Base-by-base conservation (phyloP, 2,329 filamentous ascomycete genomes). In the Sporothrix sp. region DNA sequence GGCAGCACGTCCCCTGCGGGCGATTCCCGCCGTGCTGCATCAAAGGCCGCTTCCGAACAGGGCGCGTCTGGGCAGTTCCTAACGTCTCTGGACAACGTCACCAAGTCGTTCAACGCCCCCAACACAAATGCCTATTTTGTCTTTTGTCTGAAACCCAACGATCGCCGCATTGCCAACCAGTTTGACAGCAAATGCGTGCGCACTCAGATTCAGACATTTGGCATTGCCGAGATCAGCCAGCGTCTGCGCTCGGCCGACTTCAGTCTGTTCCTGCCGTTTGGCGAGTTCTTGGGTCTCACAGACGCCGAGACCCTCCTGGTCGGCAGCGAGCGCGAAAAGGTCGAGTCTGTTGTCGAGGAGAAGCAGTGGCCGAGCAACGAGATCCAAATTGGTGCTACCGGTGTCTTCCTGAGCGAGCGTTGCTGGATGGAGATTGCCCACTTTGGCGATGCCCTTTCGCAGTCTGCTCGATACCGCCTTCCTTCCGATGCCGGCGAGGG, bases 181-280 rank as follows among this genome's bases (percentile, higher is more conserved):
- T 98, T 97, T 60, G 93, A 98, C 66, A 96, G 89, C 76, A 97
- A 97, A 67, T 98, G 93, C 64, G 93, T 98, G 20, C 83, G 93
- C 4, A 87, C 86, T 10, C 93, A 98, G 64, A 79, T 98, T 1
- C 91, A 97, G 63, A 95, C 89, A 0, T 87, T 97, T 58, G 93
- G 93, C 28, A 95, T 98, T 61, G 90, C 90, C 1, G 93, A 98
- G 64, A 96, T 98, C 65, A 95, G 90, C 63, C 90, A 96, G 63
- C 79, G 93, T 18, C 75, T 98, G 35, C 81, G 90, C 45, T 91
- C 91, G 50, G 91, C 91, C 0, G 93, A 98, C 65, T 97, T 96
- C 70, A 95, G 87, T 63, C 71, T 97, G 32, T 98, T 98, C 71
- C 70, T 98, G 57, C 93, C 93, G 0, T 98, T 97, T 62, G 87